Percentiles rank a stretch among this genome's conserved stretches.
phyloP scores from a whole-genome alignment of 2,329 filamentous ascomycete species.

The Coleophoma cylindrospora region DNA sequence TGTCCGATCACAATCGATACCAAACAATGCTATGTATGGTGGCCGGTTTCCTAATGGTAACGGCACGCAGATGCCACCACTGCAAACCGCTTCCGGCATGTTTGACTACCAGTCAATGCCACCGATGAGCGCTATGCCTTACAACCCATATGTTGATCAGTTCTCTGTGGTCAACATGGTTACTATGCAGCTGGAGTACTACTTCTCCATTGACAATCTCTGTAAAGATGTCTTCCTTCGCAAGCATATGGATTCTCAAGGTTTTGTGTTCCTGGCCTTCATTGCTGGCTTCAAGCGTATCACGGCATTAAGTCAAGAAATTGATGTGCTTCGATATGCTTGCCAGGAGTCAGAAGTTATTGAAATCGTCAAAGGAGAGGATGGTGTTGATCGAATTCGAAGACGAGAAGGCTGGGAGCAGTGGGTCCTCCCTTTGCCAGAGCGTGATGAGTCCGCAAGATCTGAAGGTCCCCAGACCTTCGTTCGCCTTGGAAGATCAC shows the following conservation, averaged over 20 bases:
- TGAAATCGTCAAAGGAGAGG: conserved; percentile 70
- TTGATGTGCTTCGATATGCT: conserved; percentile 68
- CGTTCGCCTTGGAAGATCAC: conserved; percentile 12
- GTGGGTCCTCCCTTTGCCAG: conserved; percentile 68
- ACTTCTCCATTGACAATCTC: conserved; percentile 94
- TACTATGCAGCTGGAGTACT: conserved; percentile 70
- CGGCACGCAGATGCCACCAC: conserved; percentile 30
- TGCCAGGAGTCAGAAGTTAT: conserved; percentile 68
- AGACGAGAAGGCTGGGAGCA: conserved; percentile 71
- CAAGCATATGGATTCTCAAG: conserved; percentile 90
- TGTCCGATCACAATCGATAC: conserved; percentile 57
- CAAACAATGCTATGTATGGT: conserved; percentile 45
- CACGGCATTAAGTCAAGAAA: conserved; percentile 65
- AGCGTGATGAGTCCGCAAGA: conserved; percentile 69
- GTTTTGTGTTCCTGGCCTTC: conserved; percentile 76
- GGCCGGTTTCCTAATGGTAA: conserved; percentile 30
- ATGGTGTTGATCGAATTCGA: conserved; percentile 75
- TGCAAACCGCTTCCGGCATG: conserved; percentile 45
- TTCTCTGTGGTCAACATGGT: conserved; percentile 37
- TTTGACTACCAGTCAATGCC: conserved; percentile 52
- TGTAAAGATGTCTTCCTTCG: conserved; percentile 89
- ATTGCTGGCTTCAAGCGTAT: conserved; percentile 86
- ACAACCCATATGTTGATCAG: conserved; percentile 52
- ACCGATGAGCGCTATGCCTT: conserved; percentile 53
- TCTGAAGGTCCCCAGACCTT: conserved; percentile 57